Base-by-base conservation (phyloP, 441 rosid genomes). In the Pelargonium myrrhifolium region DNA sequence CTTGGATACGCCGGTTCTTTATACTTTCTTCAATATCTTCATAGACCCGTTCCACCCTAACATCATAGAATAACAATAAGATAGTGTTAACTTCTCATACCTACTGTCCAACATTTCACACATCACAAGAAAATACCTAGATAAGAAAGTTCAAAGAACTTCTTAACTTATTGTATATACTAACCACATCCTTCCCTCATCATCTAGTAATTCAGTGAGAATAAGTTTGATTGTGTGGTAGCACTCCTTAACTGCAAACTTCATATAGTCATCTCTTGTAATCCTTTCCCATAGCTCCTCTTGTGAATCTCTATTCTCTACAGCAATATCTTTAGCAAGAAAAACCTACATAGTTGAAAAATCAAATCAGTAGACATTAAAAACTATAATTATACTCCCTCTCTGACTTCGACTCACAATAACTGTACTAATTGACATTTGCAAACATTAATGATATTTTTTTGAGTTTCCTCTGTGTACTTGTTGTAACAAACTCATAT, bases 161-260 rank as follows among this genome's bases (percentile, higher is more conserved):
- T 8, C 64, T 68, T 64, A 55, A 62, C 8, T 75, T 39, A 70
- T 24, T 22, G 65, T 59, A 68, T 65, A 28, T 62, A 78, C 82
- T 71, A 79, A 94, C 99, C 99, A 94, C 84, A 73, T 80, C 89
- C 80, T 84, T 80, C 98, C 99, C 83, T 94, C 99, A 59, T 79
- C 92, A 61, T 87, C 95, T 78, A 94, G 75, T 73, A 89, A 84
- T 75, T 86, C 93, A 15, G 80, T 84, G 62, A 94, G 81, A 72
- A 94, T 85, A 80, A 75, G 64, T 69, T 74, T 86, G 31, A 92
- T 90, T 72, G 85, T 72, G 74, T 83, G 51, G 67, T 79, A 94
- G 81, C 86, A 92, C 78, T 94, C 99, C 71, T 83, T 90, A 79
- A 94, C 99, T 17, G 97, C 99, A 85, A 87, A 92, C 80, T 87